Evolutionary conservation across 176 grass and related monocot species (phyloP).

Genomic region (Triticum monococcum): DNA sequence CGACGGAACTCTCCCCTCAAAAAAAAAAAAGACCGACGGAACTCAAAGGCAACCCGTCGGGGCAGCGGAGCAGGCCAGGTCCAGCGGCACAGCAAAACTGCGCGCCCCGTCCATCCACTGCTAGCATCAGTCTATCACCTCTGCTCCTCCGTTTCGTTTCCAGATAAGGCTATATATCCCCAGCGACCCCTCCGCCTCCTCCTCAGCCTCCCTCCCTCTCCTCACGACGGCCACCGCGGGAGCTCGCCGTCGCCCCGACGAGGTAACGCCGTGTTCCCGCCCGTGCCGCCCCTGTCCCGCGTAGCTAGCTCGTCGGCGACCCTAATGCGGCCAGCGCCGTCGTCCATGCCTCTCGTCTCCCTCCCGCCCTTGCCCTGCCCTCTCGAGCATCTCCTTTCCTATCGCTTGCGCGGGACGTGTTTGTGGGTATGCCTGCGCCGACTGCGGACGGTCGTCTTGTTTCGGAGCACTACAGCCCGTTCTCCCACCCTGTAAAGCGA

Average conservation of each 20-base stretch:
- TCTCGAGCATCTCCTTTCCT: background rate
- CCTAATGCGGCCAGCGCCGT: background rate
- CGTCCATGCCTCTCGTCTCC: background rate
- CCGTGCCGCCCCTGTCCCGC: background rate
- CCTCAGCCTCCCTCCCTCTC: background rate
- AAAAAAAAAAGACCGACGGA: too few species aligned
- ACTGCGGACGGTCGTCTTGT: background rate
- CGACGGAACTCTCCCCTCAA: too few species aligned
- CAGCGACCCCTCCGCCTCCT: background rate
- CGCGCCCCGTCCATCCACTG: background rate
- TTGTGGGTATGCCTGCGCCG: slow-evolving; percentile 17
- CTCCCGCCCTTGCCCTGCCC: background rate
- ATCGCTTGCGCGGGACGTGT: slow-evolving; percentile 2
- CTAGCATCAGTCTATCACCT: background rate
- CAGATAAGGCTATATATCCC: slow-evolving; percentile 39
- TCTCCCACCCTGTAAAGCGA: background rate
- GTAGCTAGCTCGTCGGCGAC: background rate
- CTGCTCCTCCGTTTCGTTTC: background rate
- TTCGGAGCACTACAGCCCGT: background rate
- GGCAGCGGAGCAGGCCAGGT: too few species aligned
- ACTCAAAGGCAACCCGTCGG: too few species aligned
- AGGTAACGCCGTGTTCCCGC: background rate
- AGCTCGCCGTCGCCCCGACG: slow-evolving; percentile 14
- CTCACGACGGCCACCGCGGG: background rate
- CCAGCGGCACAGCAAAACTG: background rate